A percentile compares a stretch with the other conserved stretches of the same genome.
Evolutionary conservation across 2,329 filamentous ascomycete genomes (phyloP).

Genomic region (Stachybotrys echinatus): DNA sequence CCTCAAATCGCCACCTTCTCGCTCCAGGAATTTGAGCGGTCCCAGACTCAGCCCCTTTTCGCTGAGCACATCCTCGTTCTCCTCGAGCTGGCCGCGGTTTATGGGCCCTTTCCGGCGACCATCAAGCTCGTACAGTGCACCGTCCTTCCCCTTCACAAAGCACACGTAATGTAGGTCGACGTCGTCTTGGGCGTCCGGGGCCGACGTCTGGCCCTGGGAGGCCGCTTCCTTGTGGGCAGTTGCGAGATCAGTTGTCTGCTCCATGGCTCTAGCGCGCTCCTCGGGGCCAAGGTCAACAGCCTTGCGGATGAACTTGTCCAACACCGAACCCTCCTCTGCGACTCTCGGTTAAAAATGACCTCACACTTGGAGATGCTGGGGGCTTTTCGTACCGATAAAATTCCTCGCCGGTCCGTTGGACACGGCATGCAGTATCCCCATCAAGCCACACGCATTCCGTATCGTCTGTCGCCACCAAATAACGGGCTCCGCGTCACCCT

Average conservation of each 20-base stretch:
- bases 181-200: constrained; percentile 71
- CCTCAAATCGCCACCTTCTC: constrained; percentile 50
- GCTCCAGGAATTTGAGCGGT: constrained; percentile 49
- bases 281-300: constrained; percentile 65
- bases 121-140: constrained; percentile 57
- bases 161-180: constrained; percentile 96
- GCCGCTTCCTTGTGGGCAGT: constrained; percentile 75
- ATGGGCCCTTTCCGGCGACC: constrained; percentile 54
- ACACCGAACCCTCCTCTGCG: constrained; percentile 44
- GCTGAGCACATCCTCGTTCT: constrained; percentile 67
- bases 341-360: constrained; percentile 3
- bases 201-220: constrained; percentile 67
- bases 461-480: constrained; percentile 96
- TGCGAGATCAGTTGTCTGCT: constrained; percentile 71
- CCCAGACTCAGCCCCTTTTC: constrained; percentile 70
- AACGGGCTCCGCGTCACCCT: constrained; percentile 67
- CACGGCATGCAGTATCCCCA: constrained; percentile 79
- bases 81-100: constrained; percentile 46
- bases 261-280: constrained; percentile 68
- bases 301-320: constrained; percentile 60
- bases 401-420: constrained; percentile 67
- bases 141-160: constrained; percentile 73
- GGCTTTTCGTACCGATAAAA: constrained; percentile 46
- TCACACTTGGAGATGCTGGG: background rate
- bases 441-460: constrained; percentile 85